phyloP scores from a whole-genome alignment of 2,329 filamentous ascomycete genomes.

The Gaeumannomyces tritici region DNA sequence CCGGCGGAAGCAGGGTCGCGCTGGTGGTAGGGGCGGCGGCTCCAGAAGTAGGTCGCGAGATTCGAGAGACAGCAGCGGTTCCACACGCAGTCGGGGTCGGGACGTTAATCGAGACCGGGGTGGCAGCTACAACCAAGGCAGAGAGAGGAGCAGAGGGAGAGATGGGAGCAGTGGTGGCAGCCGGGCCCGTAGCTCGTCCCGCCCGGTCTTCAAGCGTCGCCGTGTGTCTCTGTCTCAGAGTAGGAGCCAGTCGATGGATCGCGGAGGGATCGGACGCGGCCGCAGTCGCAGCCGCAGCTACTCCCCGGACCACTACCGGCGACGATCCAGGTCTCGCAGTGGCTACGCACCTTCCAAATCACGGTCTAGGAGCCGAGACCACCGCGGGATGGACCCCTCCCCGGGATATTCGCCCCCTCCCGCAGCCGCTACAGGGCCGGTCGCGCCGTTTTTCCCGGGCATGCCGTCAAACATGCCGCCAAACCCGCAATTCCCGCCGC shows the following conservation, averaged over 20 bases:
- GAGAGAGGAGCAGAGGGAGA: not conserved
- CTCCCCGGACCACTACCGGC: conserved; percentile 14
- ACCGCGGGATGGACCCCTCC: conserved; percentile 13
- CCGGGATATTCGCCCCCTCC: conserved; percentile 11
- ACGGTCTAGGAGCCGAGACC: conserved; percentile 12
- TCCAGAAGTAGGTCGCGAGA: conserved; percentile 1
- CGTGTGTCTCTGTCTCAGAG: conserved; percentile 17
- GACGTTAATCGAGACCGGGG: conserved; percentile 1
- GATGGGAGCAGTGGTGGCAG: conserved; percentile 10
- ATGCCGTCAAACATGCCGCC: conserved; percentile 1
- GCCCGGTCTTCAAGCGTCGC: conserved; percentile 28
- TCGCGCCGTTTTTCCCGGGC: not conserved
- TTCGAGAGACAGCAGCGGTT: not conserved
- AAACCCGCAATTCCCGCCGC: conserved; percentile 11
- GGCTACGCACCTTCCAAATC: conserved; percentile 13
- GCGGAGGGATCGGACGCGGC: conserved; percentile 3
- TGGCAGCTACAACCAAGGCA: not conserved
- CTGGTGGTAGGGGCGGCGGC: not conserved
- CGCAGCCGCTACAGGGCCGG: not conserved
- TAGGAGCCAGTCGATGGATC: conserved; percentile 12
- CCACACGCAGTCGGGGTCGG: too few species aligned
- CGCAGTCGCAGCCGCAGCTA: conserved; percentile 11
- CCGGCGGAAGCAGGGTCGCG: conserved; percentile 23
- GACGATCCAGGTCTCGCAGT: conserved; percentile 6
- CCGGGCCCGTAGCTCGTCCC: conserved; percentile 21